Evolutionary conservation across 768 basidiomycete species (phyloP).

Genomic region (Termitomyces sp.): DNA sequence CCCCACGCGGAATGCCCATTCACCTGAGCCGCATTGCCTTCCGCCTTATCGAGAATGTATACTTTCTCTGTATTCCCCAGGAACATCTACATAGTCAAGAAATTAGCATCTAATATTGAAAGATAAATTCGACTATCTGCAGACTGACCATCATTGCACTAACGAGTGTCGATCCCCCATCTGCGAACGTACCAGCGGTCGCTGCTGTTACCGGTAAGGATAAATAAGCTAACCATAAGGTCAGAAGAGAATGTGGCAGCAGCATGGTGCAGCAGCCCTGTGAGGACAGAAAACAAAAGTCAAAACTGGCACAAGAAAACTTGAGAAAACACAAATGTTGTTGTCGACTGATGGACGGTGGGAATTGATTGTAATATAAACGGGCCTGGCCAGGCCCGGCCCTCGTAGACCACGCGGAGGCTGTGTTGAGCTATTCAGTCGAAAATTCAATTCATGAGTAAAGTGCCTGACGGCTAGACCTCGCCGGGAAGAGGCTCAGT

Average conservation of each 20-base stretch:
- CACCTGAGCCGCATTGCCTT: conserved; percentile 58
- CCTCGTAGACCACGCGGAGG: no score
- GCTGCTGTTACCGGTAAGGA: conserved; percentile 21
- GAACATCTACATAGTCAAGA: conserved; percentile 45
- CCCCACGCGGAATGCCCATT: conserved; percentile 63
- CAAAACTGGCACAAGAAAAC: neutral
- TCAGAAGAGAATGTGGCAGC: conserved; percentile 18
- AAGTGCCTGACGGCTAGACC: neutral
- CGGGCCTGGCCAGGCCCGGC: neutral
- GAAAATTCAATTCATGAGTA: no score
- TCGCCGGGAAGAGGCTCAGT: no score
- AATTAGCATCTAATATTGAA: neutral
- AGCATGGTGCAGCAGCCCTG: conserved; percentile 2
- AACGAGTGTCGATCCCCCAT: conserved; percentile 32
- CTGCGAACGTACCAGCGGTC: conserved; percentile 31
- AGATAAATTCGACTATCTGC: neutral
- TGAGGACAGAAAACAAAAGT: neutral
- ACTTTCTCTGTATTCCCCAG: conserved; percentile 65
- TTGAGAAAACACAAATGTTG: neutral
- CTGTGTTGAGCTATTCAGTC: no score
- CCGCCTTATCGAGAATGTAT: conserved; percentile 79
- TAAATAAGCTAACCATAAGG: conserved; percentile 22
- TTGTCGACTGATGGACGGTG: conserved; percentile 1
- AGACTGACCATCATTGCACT: conserved; percentile 37
- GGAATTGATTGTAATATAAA: neutral